A percentile compares a stretch with the other conserved stretches of the same genome.
Evolutionary conservation across 1,139 yeast species (phyloP).

Genomic region (Pichia sorboxylosa): DNA sequence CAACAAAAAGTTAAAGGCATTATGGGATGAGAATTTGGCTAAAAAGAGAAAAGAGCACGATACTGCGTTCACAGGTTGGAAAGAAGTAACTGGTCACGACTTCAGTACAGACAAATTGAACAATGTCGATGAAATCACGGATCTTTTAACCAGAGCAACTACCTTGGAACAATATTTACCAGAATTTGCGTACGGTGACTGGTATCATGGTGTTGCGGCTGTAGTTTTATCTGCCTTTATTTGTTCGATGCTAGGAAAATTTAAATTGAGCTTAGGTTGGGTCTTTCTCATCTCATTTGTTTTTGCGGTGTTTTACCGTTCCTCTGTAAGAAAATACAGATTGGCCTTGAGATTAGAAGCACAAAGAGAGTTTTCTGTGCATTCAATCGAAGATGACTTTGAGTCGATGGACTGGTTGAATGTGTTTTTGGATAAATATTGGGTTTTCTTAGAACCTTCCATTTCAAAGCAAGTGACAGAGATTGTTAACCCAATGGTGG

Average conservation of each 20-base stretch:
- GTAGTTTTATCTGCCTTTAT: constrained; percentile 53
- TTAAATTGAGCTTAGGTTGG: constrained; percentile 69
- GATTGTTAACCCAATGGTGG: constrained; percentile 72
- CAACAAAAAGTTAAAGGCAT: constrained; percentile 20
- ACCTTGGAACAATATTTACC: constrained; percentile 60
- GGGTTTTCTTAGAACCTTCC: constrained; percentile 88
- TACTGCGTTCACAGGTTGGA: constrained; percentile 82
- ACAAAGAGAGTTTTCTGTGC: constrained; percentile 74
- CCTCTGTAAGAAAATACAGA: constrained; percentile 74
- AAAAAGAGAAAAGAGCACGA: constrained; percentile 44
- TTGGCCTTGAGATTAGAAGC: constrained; percentile 63
- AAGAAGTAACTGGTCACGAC: constrained; percentile 83
- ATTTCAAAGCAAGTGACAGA: constrained; percentile 75
- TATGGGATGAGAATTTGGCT: constrained; percentile 20
- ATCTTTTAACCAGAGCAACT: constrained; percentile 56
- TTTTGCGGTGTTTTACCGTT: constrained; percentile 60
- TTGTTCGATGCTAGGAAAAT: constrained; percentile 73
- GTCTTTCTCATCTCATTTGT: constrained; percentile 57
- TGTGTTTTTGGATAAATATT: constrained; percentile 74
- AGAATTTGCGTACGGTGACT: constrained; percentile 71
- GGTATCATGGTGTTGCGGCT: constrained; percentile 82
- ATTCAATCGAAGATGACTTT: constrained; percentile 71
- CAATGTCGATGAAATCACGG: constrained; percentile 57
- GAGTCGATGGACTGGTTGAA: constrained; percentile 96
- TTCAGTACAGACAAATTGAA: constrained; percentile 54